Percentiles rank a stretch among this genome's conserved stretches.
phyloP scores from a whole-genome alignment of 306 rosid genomes.

The Begonia masoniana region DNA sequence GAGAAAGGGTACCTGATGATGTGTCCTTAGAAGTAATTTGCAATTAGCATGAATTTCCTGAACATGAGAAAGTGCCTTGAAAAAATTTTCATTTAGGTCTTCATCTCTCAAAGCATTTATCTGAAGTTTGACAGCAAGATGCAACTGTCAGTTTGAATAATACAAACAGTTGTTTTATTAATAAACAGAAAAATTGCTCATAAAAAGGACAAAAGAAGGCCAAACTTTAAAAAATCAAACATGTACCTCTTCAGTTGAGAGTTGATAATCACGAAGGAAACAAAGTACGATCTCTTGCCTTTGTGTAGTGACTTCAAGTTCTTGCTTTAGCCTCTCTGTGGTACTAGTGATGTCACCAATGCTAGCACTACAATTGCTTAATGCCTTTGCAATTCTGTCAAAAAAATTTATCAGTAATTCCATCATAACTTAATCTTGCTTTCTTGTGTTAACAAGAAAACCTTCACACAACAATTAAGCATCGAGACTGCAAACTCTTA shows the following conservation, averaged over 20 bases:
- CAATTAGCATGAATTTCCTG: conserved; percentile 94
- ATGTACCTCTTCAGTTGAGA: conserved; percentile 68
- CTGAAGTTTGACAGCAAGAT: conserved; percentile 14
- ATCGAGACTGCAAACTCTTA: too few relatives aligned
- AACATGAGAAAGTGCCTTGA: conserved; percentile 91
- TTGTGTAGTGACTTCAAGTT: conserved; percentile 57
- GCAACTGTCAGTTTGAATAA: too few relatives aligned
- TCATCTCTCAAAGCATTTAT: conserved; percentile 82
- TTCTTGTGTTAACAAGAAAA: too few relatives aligned
- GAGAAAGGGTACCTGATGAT: conserved; percentile 64
- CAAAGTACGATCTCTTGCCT: conserved; percentile 78
- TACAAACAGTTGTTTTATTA: too few relatives aligned
- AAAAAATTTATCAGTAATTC: background rate
- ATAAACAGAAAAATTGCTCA: too few relatives aligned
- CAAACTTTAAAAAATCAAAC: conserved; percentile 7
- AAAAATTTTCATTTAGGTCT: conserved; percentile 59
- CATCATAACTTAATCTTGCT: too few relatives aligned
- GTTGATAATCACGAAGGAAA: conserved; percentile 92
- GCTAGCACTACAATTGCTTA: conserved; percentile 62
- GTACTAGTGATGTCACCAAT: conserved; percentile 82
- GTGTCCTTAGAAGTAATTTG: conserved; percentile 80
- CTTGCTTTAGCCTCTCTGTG: conserved; percentile 88
- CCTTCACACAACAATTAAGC: too few relatives aligned
- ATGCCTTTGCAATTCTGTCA: conserved; percentile 60
- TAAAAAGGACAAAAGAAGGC: conserved; percentile 1